Evolutionary conservation across 2,329 filamentous ascomycete species (phyloP).

Genomic region (Talaromyces pinophilus): DNA sequence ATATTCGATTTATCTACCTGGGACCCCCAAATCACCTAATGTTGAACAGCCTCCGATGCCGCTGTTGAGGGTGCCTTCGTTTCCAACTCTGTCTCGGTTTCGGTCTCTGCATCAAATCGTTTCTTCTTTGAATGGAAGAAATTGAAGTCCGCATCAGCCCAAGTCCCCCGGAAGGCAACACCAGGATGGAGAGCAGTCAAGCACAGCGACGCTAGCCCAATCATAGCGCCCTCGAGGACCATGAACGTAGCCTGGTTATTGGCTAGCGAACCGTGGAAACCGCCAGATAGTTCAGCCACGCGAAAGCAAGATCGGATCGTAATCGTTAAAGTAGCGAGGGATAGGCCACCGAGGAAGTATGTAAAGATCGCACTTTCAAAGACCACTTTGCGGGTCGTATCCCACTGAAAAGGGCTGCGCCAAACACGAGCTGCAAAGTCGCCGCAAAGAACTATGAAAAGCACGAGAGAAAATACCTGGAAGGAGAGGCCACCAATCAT

Average conservation of each 20-base stretch:
- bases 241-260: conserved; percentile 15
- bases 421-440: conserved; percentile 11
- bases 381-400: neutral
- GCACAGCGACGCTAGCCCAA: conserved; percentile 5
- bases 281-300: conserved; percentile 13
- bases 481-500: conserved; percentile 12
- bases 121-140: neutral
- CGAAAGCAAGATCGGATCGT: conserved; percentile 11
- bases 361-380: conserved; percentile 4
- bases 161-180: neutral
- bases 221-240: conserved; percentile 11
- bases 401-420: conserved; percentile 13
- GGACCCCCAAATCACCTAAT: neutral
- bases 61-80: neutral
- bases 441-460: conserved; percentile 8
- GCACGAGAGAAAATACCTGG: conserved; percentile 7
- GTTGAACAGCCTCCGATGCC: neutral
- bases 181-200: conserved; percentile 12
- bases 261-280: conserved; percentile 9
- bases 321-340: conserved; percentile 3
- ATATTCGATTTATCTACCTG: neutral
- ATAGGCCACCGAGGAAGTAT: conserved; percentile 9
- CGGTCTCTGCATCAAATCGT: neutral
- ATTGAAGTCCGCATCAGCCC: conserved; percentile 3
- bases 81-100: neutral